These are phyloP conservation scores for Talaromyces sp. DNA, from an alignment of 2,329 filamentous ascomycete species.

Conservation along the genomic window DNA sequence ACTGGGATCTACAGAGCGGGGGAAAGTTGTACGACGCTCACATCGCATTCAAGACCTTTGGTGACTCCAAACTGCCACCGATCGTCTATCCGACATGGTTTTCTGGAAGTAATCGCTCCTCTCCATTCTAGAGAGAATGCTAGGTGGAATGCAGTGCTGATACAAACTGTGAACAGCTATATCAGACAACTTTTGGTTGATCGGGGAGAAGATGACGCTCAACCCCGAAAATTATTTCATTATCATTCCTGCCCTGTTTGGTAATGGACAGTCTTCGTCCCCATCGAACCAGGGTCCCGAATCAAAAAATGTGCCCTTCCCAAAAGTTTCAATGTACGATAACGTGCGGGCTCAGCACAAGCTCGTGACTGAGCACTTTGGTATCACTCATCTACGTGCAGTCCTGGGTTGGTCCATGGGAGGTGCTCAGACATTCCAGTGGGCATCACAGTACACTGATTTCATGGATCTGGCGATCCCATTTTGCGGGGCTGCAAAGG, in stretches of 20 bases:
- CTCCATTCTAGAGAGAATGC: neutral
- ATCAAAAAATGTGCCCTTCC: slow-evolving; percentile 47
- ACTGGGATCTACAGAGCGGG: slow-evolving; percentile 63
- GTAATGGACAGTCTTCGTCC: slow-evolving; percentile 63
- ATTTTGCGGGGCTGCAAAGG: slow-evolving; percentile 62
- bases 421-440: slow-evolving; percentile 61
- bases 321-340: slow-evolving; percentile 60
- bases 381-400: slow-evolving; percentile 55
- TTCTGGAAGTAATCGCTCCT: slow-evolving; percentile 46
- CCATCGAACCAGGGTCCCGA: slow-evolving; percentile 57
- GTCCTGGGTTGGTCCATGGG: slow-evolving; percentile 70
- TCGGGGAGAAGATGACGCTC: slow-evolving; percentile 61
- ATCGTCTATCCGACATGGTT: slow-evolving; percentile 78
- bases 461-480: slow-evolving; percentile 63
- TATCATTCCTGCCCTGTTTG: slow-evolving; percentile 63
- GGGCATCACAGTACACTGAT: slow-evolving; percentile 58
- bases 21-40: slow-evolving; percentile 58
- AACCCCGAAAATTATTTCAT: slow-evolving; percentile 63
- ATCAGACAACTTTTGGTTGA: slow-evolving; percentile 68
- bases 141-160: slow-evolving; percentile 5
- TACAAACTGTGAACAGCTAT: slow-evolving; percentile 41
- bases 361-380: slow-evolving; percentile 60
- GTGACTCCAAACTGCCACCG: slow-evolving; percentile 56
- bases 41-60: slow-evolving; percentile 74
- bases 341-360: slow-evolving; percentile 65